A percentile compares a stretch with the other conserved stretches of the same genome.
phyloP scores from a whole-genome alignment of 345 rosid genomes.

The Pugionium dolabratum region DNA sequence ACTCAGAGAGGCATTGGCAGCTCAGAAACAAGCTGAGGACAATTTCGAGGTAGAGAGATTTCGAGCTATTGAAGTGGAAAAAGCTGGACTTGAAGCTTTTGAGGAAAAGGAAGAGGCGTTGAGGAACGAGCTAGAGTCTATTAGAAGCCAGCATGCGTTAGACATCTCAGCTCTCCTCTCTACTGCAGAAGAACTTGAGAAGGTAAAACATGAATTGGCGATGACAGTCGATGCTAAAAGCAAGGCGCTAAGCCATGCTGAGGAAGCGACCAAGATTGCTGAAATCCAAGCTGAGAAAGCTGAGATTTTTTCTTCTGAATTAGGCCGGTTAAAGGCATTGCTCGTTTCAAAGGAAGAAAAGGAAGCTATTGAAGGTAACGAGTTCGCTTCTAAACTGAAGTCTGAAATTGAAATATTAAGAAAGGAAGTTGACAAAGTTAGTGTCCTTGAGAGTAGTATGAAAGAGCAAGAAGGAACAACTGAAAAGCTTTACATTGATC shows the following conservation, averaged over 20 bases:
- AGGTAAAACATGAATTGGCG: slow-evolving; percentile 65
- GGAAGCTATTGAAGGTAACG: slow-evolving; percentile 54
- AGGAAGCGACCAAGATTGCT: slow-evolving; percentile 88
- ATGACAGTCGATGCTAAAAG: slow-evolving; percentile 79
- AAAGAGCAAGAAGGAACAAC: slow-evolving; percentile 59
- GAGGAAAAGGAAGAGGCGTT: slow-evolving; percentile 40
- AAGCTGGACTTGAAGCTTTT: slow-evolving; percentile 77
- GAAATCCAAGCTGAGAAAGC: slow-evolving; percentile 80
- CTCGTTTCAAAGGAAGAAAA: slow-evolving; percentile 64
- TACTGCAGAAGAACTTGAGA: slow-evolving; percentile 70
- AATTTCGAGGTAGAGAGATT: slow-evolving; percentile 79
- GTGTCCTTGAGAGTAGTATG: slow-evolving; percentile 7
- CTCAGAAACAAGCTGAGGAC: slow-evolving; percentile 87
- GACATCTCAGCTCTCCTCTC: slow-evolving; percentile 80
- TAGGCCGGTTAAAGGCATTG: slow-evolving; percentile 58
- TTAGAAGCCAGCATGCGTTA: slow-evolving; percentile 80
- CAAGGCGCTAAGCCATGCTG: slow-evolving; percentile 83
- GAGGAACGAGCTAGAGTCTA: slow-evolving; percentile 58
- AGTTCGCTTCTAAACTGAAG: slow-evolving; percentile 50
- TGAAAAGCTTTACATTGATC: slow-evolving; percentile 75
- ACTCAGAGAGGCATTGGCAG: slow-evolving; percentile 79
- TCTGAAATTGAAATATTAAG: slow-evolving; percentile 55
- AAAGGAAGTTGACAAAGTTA: slow-evolving; percentile 50
- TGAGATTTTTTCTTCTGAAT: slow-evolving; percentile 70
- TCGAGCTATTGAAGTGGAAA: slow-evolving; percentile 84